phyloP scores from a whole-genome alignment of 148 eudicot genomes.

The Silene uniflora region DNA sequence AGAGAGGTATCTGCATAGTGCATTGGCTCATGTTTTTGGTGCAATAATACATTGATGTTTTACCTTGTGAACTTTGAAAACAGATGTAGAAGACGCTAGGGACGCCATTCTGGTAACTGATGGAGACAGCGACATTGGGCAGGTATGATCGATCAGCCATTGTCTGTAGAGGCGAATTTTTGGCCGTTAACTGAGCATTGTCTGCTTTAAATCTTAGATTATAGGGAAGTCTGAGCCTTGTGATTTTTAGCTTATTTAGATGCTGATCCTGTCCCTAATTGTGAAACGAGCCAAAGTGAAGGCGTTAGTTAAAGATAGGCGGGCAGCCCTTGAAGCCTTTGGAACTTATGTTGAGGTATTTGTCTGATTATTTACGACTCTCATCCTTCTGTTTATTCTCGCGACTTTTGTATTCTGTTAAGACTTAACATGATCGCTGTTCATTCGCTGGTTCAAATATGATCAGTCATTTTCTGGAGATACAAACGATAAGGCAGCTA shows the following conservation, averaged over 20 bases:
- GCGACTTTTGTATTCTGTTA: neutral
- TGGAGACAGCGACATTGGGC: slow-evolving; percentile 92
- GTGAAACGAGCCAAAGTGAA: slow-evolving; percentile 73
- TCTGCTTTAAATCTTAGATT: no score
- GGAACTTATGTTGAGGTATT: slow-evolving; percentile 90
- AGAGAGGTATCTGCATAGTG: neutral
- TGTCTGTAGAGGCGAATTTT: neutral
- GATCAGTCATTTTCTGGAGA: slow-evolving; percentile 69
- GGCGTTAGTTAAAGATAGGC: slow-evolving; percentile 82
- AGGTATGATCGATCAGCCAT: slow-evolving; percentile 45
- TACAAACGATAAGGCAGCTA: slow-evolving; percentile 42
- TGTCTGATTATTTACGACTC: slow-evolving; percentile 5
- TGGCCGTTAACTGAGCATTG: no score
- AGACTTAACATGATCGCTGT: neutral
- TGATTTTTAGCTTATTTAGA: slow-evolving; percentile 49
- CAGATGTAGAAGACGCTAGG: slow-evolving; percentile 62
- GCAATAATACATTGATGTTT: neutral
- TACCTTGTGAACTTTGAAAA: neutral
- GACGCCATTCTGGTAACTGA: slow-evolving; percentile 90
- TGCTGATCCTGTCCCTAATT: slow-evolving; percentile 80
- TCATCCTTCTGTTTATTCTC: neutral
- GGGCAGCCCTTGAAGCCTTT: slow-evolving; percentile 85
- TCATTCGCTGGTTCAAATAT: neutral
- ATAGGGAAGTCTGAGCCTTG: slow-evolving; percentile 22
- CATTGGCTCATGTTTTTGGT: neutral